phyloP scores from a whole-genome alignment of 345 rosid species.

The Zanthoxylum bungeanum region DNA sequence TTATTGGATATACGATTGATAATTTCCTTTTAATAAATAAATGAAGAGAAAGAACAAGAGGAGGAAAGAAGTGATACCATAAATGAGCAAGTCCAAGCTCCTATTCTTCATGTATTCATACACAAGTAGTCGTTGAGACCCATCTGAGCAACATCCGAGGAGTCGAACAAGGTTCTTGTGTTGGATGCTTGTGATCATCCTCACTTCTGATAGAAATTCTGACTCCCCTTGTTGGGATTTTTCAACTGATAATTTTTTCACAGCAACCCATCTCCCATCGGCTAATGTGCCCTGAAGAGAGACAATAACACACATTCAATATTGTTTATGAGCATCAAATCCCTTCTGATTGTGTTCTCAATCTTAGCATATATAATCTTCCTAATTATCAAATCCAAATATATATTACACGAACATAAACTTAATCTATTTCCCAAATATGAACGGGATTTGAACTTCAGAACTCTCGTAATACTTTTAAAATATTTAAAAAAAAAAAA shows the following conservation, averaged over 20 bases:
- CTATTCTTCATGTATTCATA: constrained; percentile 65
- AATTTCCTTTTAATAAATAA: not conserved
- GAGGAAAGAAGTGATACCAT: constrained; percentile 30
- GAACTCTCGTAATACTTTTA: not conserved
- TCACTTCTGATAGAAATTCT: constrained; percentile 65
- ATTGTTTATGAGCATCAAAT: not conserved
- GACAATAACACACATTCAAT: not conserved
- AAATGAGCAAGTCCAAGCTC: constrained; percentile 59
- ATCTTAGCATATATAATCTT: too few species aligned
- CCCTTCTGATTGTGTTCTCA: not conserved
- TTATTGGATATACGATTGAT: not conserved
- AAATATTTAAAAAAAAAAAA: not conserved
- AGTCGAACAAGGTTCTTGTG: constrained; percentile 71
- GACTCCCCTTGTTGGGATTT: constrained; percentile 70
- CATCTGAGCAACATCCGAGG: constrained; percentile 63
- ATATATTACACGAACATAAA: too few species aligned
- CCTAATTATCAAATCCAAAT: too few species aligned
- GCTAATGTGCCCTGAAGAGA: constrained; percentile 46
- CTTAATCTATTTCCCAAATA: not conserved
- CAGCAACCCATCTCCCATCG: constrained; percentile 54
- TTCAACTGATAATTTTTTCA: constrained; percentile 42
- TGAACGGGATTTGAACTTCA: not conserved
- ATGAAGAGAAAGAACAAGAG: not conserved
- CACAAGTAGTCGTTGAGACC: constrained; percentile 56
- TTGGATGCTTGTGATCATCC: constrained; percentile 74